Conservation (phyloP, 495 filamentous ascomycete species). For the Trichoderma gamsii region DNA sequence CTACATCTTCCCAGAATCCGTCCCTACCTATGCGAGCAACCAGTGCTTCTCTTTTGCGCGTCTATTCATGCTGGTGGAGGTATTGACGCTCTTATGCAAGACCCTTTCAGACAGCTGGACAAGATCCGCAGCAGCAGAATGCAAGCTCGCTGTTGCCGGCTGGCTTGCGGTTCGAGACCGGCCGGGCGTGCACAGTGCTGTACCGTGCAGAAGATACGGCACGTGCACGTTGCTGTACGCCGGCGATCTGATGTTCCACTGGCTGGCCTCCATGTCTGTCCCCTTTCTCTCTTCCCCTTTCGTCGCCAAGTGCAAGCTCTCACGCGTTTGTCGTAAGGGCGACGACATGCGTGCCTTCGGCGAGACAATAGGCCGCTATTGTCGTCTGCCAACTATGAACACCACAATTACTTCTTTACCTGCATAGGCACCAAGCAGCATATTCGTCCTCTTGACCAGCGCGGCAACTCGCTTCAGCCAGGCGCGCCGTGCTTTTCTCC, state of each 20-base stretch:
- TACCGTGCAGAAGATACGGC: not conserved
- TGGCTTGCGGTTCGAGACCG: not conserved
- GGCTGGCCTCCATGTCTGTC: slow-evolving; percentile 11
- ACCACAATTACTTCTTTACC: no score
- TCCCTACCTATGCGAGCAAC: no score
- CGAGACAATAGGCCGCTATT: slow-evolving; percentile 6
- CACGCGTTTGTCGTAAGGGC: not conserved
- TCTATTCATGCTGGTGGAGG: no score
- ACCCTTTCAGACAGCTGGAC: no score
- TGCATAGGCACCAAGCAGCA: no score
- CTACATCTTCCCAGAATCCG: no score
- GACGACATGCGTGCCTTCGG: slow-evolving; percentile 3
- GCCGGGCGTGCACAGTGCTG: not conserved
- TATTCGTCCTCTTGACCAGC: no score
- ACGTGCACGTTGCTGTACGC: not conserved
- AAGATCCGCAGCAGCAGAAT: not conserved
- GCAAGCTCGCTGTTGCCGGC: not conserved
- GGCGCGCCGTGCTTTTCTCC: no score
- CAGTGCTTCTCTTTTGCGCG: no score
- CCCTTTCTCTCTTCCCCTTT: slow-evolving; percentile 9
- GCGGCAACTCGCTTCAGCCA: no score
- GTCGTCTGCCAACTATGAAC: not conserved
- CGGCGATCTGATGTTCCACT: slow-evolving; percentile 6
- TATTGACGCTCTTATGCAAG: no score
- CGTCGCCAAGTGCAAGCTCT: not conserved